These are phyloP conservation scores for Boletellus ananas DNA, from an alignment of 768 basidiomycete genomes.

Conservation along the genomic window DNA sequence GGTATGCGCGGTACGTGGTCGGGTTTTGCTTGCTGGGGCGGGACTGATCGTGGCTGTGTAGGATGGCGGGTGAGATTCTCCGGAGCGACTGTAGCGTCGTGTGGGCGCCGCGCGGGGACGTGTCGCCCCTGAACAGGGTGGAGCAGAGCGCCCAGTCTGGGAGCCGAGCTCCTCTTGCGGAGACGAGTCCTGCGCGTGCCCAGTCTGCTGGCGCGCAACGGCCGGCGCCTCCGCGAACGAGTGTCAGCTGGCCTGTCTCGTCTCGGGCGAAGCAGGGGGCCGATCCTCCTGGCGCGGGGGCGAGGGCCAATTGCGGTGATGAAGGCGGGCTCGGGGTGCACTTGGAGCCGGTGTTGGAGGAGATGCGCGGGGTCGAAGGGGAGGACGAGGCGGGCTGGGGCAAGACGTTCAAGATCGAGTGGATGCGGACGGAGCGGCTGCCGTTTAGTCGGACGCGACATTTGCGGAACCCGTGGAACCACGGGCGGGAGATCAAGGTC, in stretches of 20 bases:
- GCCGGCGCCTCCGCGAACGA: no score
- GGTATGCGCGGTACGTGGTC: slow-evolving; percentile 68
- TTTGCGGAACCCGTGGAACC: slow-evolving; percentile 91
- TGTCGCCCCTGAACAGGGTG: slow-evolving; percentile 13
- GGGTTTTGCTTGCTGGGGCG: slow-evolving; percentile 12
- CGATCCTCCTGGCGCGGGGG: slow-evolving; percentile 23
- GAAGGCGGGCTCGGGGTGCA: no score
- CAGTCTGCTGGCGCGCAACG: no score
- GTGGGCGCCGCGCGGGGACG: slow-evolving; percentile 51
- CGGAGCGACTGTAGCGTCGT: slow-evolving; percentile 47
- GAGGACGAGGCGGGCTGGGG: slow-evolving; percentile 53
- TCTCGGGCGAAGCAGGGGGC: no score
- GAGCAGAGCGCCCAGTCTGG: no score
- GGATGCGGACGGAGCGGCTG: slow-evolving; percentile 68
- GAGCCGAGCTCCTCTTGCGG: no score
- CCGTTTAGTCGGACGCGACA: slow-evolving; percentile 76
- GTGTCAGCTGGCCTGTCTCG: no score
- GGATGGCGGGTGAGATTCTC: slow-evolving; percentile 68
- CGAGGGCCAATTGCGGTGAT: slow-evolving; percentile 9
- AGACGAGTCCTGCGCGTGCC: no score
- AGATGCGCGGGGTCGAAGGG: slow-evolving; percentile 1
- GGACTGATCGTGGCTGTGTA: slow-evolving; percentile 2
- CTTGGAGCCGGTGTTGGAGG: slow-evolving; percentile 25
- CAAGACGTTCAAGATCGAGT: slow-evolving; percentile 76
- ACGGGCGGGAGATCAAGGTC: slow-evolving; percentile 75